Evolutionary conservation across 768 basidiomycete species (phyloP).

Genomic region (Leucocoprinus birnbaumii): DNA sequence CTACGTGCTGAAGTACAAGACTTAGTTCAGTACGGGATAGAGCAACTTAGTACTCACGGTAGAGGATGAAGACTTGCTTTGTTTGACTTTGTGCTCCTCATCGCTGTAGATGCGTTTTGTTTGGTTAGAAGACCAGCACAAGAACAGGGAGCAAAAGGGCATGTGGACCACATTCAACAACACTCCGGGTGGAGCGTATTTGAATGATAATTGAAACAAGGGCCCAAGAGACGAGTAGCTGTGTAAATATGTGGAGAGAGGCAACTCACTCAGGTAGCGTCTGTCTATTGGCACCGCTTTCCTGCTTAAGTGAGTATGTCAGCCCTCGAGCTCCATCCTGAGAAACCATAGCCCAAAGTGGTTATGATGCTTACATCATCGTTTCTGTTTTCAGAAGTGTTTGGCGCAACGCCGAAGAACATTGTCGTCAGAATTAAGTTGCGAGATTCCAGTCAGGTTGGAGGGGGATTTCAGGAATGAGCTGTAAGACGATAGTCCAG

Average conservation of each 20-base stretch:
- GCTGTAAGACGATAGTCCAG: too few species aligned
- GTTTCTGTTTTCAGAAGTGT: background rate
- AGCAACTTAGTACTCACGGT: conserved; percentile 6
- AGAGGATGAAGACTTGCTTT: conserved; percentile 9
- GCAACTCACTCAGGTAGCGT: conserved; percentile 5
- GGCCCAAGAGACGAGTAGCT: background rate
- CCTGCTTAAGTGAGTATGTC: conserved; percentile 4
- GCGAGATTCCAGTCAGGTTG: too few species aligned
- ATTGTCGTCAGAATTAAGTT: too few species aligned
- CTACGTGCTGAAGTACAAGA: background rate
- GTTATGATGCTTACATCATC: conserved; percentile 10
- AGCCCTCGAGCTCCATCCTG: background rate
- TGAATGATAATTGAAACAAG: conserved; percentile 13
- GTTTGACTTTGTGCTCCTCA: conserved; percentile 28
- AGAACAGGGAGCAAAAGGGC: conserved; percentile 50
- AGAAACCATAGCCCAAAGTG: background rate
- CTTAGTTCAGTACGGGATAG: background rate
- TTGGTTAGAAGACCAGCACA: conserved; percentile 64
- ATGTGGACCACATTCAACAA: conserved; percentile 45
- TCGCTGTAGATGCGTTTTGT: conserved; percentile 47
- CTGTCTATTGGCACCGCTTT: conserved; percentile 9
- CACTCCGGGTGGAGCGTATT: conserved; percentile 15
- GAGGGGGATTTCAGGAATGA: too few species aligned
- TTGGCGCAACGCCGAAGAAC: background rate
- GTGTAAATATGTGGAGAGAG: conserved; percentile 3